These are phyloP conservation scores for Clonostachys rhizophaga DNA, from an alignment of 2,329 filamentous ascomycete genomes.

Conservation along the genomic window DNA sequence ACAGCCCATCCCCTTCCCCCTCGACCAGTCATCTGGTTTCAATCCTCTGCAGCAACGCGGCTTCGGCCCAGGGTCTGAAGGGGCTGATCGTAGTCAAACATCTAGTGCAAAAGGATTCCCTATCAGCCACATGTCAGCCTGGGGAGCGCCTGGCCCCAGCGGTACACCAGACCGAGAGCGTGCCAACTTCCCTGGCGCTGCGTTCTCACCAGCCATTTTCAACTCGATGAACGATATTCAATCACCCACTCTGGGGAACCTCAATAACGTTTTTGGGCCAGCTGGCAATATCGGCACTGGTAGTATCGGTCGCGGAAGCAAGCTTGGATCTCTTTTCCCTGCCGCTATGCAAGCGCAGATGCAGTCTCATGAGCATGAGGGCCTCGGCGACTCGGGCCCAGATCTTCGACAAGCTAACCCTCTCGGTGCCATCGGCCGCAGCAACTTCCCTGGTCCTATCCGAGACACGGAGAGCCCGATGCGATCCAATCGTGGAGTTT, in stretches of 20 bases:
- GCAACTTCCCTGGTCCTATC: slow-evolving; percentile 45
- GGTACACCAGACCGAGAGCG: slow-evolving; percentile 66
- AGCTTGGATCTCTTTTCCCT: slow-evolving; percentile 84
- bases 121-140: slow-evolving; percentile 58
- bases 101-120: slow-evolving; percentile 80
- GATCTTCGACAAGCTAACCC: slow-evolving; percentile 58
- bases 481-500: slow-evolving; percentile 46
- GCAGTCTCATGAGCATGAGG: slow-evolving; percentile 55
- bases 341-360: slow-evolving; percentile 87
- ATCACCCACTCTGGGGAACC: slow-evolving; percentile 60
- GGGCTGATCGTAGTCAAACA: slow-evolving; percentile 87
- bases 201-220: slow-evolving; percentile 76
- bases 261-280: slow-evolving; percentile 69
- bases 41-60: slow-evolving; percentile 49
- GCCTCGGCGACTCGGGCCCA: slow-evolving; percentile 47
- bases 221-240: slow-evolving; percentile 72
- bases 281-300: slow-evolving; percentile 49
- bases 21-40: slow-evolving; percentile 42
- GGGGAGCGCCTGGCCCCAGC: slow-evolving; percentile 54
- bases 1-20: slow-evolving; percentile 5
- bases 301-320: slow-evolving; percentile 71
- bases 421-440: slow-evolving; percentile 64
- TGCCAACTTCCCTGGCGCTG: slow-evolving; percentile 47
- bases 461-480: slow-evolving; percentile 58
- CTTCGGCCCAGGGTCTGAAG: slow-evolving; percentile 47